phyloP scores from a whole-genome alignment of 2,329 filamentous ascomycete species.

The Aspergillus hiratsukae region DNA sequence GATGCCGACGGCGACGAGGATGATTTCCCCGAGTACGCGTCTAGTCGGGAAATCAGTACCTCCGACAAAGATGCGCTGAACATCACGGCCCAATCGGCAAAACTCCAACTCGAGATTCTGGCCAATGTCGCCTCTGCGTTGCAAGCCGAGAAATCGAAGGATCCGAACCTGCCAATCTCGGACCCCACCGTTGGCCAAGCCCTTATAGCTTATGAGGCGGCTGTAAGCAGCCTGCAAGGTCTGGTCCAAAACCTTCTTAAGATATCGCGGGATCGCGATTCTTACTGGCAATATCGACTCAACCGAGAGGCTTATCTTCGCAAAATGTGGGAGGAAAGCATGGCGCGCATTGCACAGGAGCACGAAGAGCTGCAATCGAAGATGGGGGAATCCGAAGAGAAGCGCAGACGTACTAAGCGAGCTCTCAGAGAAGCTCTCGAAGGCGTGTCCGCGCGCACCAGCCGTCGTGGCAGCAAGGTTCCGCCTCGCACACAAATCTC shows the following conservation, averaged over 20 bases:
- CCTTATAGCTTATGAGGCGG: slow-evolving; percentile 78
- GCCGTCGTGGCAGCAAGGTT: slow-evolving; percentile 30
- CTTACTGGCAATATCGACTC: slow-evolving; percentile 93
- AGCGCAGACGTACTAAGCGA: slow-evolving; percentile 82
- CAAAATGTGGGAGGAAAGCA: slow-evolving; percentile 97
- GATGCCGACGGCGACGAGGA: slow-evolving; percentile 66
- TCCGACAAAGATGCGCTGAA: slow-evolving; percentile 90
- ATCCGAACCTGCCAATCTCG: slow-evolving; percentile 67
- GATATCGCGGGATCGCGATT: slow-evolving; percentile 89
- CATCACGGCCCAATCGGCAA: slow-evolving; percentile 93
- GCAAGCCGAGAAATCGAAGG: slow-evolving; percentile 64
- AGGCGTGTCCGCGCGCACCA: slow-evolving; percentile 42
- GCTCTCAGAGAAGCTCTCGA: slow-evolving; percentile 82
- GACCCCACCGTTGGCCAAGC: slow-evolving; percentile 74
- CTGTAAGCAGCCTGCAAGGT: slow-evolving; percentile 79
- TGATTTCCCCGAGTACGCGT: slow-evolving; percentile 75
- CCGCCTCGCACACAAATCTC: slow-evolving; percentile 29
- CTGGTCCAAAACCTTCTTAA: slow-evolving; percentile 82
- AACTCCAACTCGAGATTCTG: slow-evolving; percentile 85
- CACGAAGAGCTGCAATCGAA: slow-evolving; percentile 86
- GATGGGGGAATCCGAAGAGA: slow-evolving; percentile 84
- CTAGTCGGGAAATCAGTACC: slow-evolving; percentile 67
- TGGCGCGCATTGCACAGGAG: slow-evolving; percentile 92
- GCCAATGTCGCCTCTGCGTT: slow-evolving; percentile 80
- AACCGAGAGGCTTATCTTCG: slow-evolving; percentile 88